Evolutionary conservation across 2,329 filamentous ascomycete species (phyloP), one percentile per base, ranked within the genome.

Genomic region (Sordariomycetes sp.): DNA sequence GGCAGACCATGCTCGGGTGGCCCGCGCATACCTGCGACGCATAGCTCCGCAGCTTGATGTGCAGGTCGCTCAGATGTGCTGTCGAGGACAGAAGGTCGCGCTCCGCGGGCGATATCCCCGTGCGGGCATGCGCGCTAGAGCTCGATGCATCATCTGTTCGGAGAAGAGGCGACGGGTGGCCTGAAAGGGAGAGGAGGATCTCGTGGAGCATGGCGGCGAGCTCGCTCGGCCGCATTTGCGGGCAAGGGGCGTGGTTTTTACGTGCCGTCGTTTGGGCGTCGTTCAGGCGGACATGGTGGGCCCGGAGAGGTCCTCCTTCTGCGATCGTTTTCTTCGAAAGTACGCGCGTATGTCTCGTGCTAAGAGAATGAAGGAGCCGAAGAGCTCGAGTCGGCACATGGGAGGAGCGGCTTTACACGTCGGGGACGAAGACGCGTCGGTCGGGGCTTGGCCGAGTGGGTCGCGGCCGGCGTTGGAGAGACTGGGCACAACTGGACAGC

Each of bases 181-280:
- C 92, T 65, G 91, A 95, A 72, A 97, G 85, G 70, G 91, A 92
- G 72, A 99, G 86, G 72, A 97, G 84, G 75, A 99, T 90, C 78
- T 99, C 94, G 81, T 97, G 94, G 70, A 99, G 88, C 94, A 99
- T 99, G 3, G 25, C 24, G 51, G 15, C 28, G 51, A 10, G 24
- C 13, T 28, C 63, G 63, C 53, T 54, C n/a, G n/a, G 10, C 10
- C 36, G 48, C 25, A 32, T 51, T 28, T 22, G 6, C 20, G 42
- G 50, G 13, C 12, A 25, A n/a, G 13, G 51, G 51, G 25, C 51
- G 51, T 13, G 24, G 15, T 45, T 32, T 34, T 60, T 60, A 32
- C 59, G 53, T 55, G 55, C 53, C 5, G 8, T 12, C 35, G 45
- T 34, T 15, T 10, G 32, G 3, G 24, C n/a, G 52, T 25, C 24